Evolutionary conservation across 78 protist species (phyloP).

Genomic region (Emiliania huxleyi): DNA sequence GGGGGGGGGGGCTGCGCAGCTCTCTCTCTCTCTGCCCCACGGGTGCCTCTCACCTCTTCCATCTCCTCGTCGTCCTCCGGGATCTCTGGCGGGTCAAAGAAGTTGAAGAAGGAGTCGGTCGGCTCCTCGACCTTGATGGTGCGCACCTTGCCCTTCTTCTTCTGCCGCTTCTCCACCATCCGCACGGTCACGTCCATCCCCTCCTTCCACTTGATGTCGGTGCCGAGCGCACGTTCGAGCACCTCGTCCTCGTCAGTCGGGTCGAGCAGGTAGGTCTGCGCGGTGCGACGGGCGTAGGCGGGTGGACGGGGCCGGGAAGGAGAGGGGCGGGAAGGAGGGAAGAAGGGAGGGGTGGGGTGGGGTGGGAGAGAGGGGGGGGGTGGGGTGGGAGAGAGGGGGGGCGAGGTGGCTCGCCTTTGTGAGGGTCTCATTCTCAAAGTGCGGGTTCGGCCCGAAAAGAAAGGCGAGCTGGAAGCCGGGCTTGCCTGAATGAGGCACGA

Average conservation of each 20-base stretch:
- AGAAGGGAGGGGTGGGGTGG: background rate
- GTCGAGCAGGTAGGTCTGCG: conserved; percentile 28
- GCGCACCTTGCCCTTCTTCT: conserved; percentile 31
- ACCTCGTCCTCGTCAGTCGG: conserved; percentile 12
- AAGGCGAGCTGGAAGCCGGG: conserved; percentile 9
- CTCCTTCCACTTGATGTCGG: conserved; percentile 3
- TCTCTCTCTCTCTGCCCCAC: too few species aligned
- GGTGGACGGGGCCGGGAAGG: too few species aligned
- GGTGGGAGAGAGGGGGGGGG: too few species aligned
- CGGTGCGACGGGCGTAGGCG: too few species aligned
- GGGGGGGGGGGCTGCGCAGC: too few species aligned
- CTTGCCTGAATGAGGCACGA: too few species aligned
- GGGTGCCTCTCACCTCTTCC: too few species aligned
- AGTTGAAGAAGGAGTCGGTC: conserved; percentile 9
- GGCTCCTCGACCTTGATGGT: conserved; percentile 21
- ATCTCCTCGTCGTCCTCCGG: background rate
- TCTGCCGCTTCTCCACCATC: conserved; percentile 24
- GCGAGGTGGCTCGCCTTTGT: background rate
- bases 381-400: background rate
- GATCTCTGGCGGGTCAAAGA: conserved; percentile 7
- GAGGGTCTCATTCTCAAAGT: background rate
- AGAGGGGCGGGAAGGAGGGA: too few species aligned
- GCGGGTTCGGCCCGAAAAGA: background rate
- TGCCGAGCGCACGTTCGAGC: background rate
- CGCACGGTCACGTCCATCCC: conserved; percentile 1